These are phyloP conservation scores for Camellia japonica DNA, from an alignment of 148 eudicot species.

Conservation along the genomic window DNA sequence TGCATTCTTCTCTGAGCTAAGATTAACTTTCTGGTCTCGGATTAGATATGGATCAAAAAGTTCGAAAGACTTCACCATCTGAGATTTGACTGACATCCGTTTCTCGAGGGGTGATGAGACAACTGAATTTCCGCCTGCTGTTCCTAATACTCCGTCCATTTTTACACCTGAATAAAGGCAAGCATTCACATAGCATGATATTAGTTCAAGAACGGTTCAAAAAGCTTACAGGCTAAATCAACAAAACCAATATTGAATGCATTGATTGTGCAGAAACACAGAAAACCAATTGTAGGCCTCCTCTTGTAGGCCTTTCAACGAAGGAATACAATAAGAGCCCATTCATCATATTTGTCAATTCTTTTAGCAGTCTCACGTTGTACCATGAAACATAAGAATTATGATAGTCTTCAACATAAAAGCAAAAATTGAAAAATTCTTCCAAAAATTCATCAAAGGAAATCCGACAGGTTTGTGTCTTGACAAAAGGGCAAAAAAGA, in stretches of 20 bases:
- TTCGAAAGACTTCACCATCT: conserved; percentile 31
- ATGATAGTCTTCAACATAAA: neutral
- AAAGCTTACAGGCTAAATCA: neutral
- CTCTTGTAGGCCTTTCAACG: neutral
- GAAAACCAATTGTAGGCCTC: neutral
- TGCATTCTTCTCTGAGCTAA: conserved; percentile 43
- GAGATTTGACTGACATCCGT: conserved; percentile 34
- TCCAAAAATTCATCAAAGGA: neutral
- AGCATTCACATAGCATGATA: conserved; percentile 1
- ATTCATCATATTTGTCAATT: conserved; percentile 1
- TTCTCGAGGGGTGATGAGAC: conserved; percentile 50
- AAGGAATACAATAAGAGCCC: neutral
- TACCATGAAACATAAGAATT: neutral
- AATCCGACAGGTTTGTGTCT: neutral
- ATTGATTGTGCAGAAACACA: conserved; percentile 1
- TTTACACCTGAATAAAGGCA: conserved; percentile 32
- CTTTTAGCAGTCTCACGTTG: neutral
- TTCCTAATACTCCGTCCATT: conserved; percentile 13
- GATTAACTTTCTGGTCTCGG: conserved; percentile 35
- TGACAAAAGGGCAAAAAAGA: neutral
- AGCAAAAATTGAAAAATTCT: neutral
- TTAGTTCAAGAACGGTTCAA: neutral
- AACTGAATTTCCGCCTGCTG: conserved; percentile 32
- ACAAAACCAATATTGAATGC: neutral
- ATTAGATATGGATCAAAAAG: conserved; percentile 28